Evolutionary conservation across 441 rosid genomes (phyloP).

Genomic region (Iberis amara): DNA sequence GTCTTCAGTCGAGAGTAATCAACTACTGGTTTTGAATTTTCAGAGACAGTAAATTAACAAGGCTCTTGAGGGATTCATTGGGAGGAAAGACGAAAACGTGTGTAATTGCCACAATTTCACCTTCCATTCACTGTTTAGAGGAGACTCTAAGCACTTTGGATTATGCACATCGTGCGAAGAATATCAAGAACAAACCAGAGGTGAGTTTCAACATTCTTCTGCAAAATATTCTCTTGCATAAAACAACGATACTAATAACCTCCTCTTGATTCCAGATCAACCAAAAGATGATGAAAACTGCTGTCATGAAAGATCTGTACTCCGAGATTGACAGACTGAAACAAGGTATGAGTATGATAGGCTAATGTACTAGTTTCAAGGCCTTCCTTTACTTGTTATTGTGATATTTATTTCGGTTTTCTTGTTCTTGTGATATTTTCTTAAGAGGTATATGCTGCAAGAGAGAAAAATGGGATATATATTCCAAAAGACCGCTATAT

Average conservation of each 20-base stretch:
- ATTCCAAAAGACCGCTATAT: constrained; percentile 91
- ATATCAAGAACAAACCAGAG: constrained; percentile 97
- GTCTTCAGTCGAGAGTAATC: constrained; percentile 7
- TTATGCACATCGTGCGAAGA: constrained; percentile 96
- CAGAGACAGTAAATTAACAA: constrained; percentile 94
- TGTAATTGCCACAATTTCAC: constrained; percentile 90
- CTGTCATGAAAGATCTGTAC: constrained; percentile 83
- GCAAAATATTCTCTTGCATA: constrained; percentile 1
- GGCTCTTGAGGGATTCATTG: constrained; percentile 89
- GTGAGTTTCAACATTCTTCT: constrained; percentile 35
- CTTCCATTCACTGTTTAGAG: constrained; percentile 86
- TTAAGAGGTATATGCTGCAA: constrained; percentile 93
- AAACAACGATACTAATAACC: constrained; percentile 14
- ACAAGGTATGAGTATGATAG: constrained; percentile 51
- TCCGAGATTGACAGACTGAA: constrained; percentile 89
- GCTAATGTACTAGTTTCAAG: constrained; percentile 5
- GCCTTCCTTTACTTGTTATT: constrained; percentile 16
- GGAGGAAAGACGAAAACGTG: constrained; percentile 99
- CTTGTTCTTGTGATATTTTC: constrained; percentile 9
- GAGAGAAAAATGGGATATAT: constrained; percentile 96
- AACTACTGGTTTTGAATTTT: constrained; percentile 25
- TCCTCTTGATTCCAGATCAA: constrained; percentile 55
- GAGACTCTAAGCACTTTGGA: constrained; percentile 96
- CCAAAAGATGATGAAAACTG: constrained; percentile 99
- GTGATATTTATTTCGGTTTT: not conserved